Conservation (phyloP, 306 rosid species). For the Castanospermum australe region DNA sequence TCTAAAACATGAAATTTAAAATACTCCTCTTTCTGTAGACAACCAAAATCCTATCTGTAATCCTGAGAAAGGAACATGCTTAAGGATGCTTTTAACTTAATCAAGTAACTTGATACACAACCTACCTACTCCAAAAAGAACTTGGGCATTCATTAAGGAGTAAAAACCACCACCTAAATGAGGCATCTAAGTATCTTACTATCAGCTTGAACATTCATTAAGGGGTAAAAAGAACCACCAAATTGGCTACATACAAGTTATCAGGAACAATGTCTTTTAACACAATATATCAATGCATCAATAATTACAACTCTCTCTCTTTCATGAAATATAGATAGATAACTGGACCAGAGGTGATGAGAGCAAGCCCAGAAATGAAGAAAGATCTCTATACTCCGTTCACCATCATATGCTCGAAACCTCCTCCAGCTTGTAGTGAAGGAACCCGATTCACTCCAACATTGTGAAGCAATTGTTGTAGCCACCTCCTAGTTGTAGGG, state of each 20-base stretch:
- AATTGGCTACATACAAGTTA: neutral
- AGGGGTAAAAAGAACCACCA: neutral
- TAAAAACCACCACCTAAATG: neutral
- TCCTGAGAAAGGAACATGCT: neutral
- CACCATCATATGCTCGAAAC: constrained; percentile 86
- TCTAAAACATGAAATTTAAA: neutral
- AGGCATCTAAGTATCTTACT: too few species aligned
- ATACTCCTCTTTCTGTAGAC: neutral
- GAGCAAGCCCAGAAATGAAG: neutral
- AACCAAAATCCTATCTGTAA: neutral
- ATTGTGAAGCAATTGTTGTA: constrained; percentile 78
- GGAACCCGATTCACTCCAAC: constrained; percentile 73
- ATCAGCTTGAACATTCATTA: neutral
- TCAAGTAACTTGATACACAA: neutral
- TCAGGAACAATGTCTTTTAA: neutral
- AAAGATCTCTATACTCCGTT: constrained; percentile 29
- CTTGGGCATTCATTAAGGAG: neutral
- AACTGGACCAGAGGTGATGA: neutral
- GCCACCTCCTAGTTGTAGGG: constrained; percentile 90
- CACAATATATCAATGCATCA: neutral
- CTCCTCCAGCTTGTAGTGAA: constrained; percentile 78
- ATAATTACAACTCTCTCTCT: constrained; percentile 15
- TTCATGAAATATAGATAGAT: neutral
- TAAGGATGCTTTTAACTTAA: neutral
- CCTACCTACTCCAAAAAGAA: neutral